Evolutionary conservation across 495 filamentous ascomycete species (phyloP).

Genomic region (Aspergillus biplanus): DNA sequence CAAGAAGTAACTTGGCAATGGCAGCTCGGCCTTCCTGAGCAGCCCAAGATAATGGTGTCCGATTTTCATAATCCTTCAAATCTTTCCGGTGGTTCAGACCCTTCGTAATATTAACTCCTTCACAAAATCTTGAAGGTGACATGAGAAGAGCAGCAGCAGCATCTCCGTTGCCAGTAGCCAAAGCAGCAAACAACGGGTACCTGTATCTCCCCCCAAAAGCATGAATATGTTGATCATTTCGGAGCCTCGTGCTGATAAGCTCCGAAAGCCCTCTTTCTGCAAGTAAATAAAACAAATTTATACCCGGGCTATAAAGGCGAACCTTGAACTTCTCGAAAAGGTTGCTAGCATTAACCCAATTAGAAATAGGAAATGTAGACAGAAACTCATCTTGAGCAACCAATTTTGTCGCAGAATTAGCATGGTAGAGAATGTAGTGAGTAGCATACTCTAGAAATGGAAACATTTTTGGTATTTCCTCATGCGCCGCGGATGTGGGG

Average conservation of each 20-base stretch:
- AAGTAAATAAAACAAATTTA: conserved; percentile 51
- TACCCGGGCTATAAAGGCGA: conserved; percentile 35
- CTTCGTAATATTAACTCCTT: conserved; percentile 4
- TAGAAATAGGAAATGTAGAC: conserved; percentile 28
- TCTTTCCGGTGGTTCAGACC: neutral
- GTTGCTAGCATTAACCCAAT: conserved; percentile 48
- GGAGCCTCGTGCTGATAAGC: conserved; percentile 39
- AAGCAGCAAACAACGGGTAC: conserved; percentile 5
- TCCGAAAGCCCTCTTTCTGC: conserved; percentile 43
- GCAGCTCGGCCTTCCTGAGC: too few relatives aligned
- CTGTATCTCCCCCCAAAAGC: conserved; percentile 19
- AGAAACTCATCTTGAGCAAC: conserved; percentile 46
- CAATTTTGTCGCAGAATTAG: conserved; percentile 38
- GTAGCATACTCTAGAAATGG: conserved; percentile 53
- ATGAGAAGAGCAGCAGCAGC: neutral
- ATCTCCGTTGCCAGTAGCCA: neutral
- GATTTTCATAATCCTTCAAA: neutral
- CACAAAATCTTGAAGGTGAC: neutral
- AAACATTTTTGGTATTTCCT: too few relatives aligned
- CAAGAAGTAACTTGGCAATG: too few relatives aligned
- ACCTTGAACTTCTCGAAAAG: conserved; percentile 34
- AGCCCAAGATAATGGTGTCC: too few relatives aligned
- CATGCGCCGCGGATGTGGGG: too few relatives aligned
- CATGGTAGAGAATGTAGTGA: conserved; percentile 47
- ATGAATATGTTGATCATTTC: conserved; percentile 29